Conservation (phyloP, 352 stramenopile species). For the Phytophthora sansomeana region DNA sequence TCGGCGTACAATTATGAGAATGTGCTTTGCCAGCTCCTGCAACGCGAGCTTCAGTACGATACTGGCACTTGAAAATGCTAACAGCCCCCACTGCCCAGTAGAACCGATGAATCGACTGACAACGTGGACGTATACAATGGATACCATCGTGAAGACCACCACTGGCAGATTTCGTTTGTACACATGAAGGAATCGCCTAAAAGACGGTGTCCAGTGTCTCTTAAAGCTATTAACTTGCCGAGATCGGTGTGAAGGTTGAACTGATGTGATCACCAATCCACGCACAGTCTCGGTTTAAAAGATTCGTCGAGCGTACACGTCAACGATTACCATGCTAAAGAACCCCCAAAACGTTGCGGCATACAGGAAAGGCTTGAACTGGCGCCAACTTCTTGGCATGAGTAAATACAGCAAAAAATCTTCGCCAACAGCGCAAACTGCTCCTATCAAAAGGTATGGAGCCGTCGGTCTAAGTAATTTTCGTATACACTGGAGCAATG, state of each 20-base stretch:
- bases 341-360: conserved; percentile 12
- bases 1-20: conserved; percentile 11
- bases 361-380: conserved; percentile 27
- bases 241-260: conserved; percentile 2
- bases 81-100: conserved; percentile 14
- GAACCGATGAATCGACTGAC: conserved; percentile 11
- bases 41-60: conserved; percentile 28
- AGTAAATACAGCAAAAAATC: conserved; percentile 5
- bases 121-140: conserved; percentile 27
- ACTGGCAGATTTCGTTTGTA: conserved; percentile 18
- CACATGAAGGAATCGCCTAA: conserved; percentile 10
- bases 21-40: conserved; percentile 29
- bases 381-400: background rate
- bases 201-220: conserved; percentile 7
- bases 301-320: conserved; percentile 20
- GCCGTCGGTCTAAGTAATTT: conserved; percentile 4
- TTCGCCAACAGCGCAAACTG: conserved; percentile 1
- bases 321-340: conserved; percentile 18
- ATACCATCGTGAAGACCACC: conserved; percentile 6
- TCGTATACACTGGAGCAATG: conserved; percentile 1
- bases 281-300: conserved; percentile 23
- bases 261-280: background rate
- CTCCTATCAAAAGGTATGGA: conserved; percentile 6
- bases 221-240: background rate
- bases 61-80: conserved; percentile 10